Evolutionary conservation across 2,329 filamentous ascomycete genomes (phyloP).

Genomic region (Aspergillus oerlinghausenensis): DNA sequence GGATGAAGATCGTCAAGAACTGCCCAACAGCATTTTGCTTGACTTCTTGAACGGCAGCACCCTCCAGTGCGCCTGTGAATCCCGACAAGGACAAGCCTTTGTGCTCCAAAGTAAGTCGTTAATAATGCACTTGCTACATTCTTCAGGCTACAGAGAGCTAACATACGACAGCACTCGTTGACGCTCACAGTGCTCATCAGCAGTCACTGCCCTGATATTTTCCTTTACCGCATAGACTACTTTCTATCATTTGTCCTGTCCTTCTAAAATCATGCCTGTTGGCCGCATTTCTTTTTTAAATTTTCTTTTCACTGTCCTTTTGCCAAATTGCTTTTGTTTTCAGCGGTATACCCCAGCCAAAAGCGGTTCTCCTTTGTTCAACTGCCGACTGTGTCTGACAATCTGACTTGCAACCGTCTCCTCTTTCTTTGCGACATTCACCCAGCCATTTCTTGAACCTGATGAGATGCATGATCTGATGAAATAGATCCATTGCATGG

Average conservation of each 20-base stretch:
- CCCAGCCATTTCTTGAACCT: slow-evolving; percentile 5
- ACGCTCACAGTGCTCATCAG: slow-evolving; percentile 37
- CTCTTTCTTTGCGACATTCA: slow-evolving; percentile 6
- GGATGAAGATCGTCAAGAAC: slow-evolving; percentile 85
- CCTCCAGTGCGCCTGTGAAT: slow-evolving; percentile 60
- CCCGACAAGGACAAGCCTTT: slow-evolving; percentile 49
- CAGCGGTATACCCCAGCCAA: slow-evolving; percentile 30
- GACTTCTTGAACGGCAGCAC: slow-evolving; percentile 59
- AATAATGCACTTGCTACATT: not conserved
- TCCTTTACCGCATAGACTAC: slow-evolving; percentile 3
- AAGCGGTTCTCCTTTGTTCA: slow-evolving; percentile 19
- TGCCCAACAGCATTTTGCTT: slow-evolving; percentile 75
- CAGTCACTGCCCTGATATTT: slow-evolving; percentile 13
- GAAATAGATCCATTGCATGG: slow-evolving; percentile 1
- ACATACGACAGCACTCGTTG: slow-evolving; percentile 34
- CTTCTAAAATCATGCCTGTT: slow-evolving; percentile 2
- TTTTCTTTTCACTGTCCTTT: slow-evolving; percentile 3
- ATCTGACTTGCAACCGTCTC: slow-evolving; percentile 6
- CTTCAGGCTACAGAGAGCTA: slow-evolving; percentile 2
- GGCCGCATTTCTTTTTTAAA: not conserved
- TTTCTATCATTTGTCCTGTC: not conserved
- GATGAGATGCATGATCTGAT: slow-evolving; percentile 17
- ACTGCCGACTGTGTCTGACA: slow-evolving; percentile 13
- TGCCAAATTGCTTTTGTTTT: slow-evolving; percentile 21
- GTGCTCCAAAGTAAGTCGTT: slow-evolving; percentile 47